A percentile compares a stretch with the other conserved stretches of the same genome.
Evolutionary conservation across 78 protist genomes (phyloP).

Genomic region (Acrasis kona): DNA sequence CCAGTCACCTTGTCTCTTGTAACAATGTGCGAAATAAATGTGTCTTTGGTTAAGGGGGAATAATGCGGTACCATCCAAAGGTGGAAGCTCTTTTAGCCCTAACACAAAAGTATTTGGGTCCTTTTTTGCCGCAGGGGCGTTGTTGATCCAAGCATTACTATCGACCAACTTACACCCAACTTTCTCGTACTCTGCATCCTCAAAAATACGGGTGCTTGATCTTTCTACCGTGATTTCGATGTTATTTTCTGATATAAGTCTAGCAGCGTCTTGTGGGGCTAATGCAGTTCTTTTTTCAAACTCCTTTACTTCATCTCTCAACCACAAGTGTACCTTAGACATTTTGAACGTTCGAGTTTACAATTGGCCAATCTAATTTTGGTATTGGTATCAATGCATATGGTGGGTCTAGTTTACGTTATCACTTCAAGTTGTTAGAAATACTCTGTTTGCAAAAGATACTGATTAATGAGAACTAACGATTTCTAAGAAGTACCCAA

Average conservation of each 20-base stretch:
- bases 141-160: slow-evolving; percentile 50
- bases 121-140: slow-evolving; percentile 2
- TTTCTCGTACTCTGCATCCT: slow-evolving; percentile 25
- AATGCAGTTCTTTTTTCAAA: slow-evolving; percentile 37
- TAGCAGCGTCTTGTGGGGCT: slow-evolving; percentile 26
- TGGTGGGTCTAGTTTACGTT: too few species aligned
- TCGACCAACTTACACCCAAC: slow-evolving; percentile 35
- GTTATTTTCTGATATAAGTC: slow-evolving; percentile 5
- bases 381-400: too few species aligned
- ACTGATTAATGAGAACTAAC: too few species aligned
- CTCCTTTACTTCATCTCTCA: slow-evolving; percentile 46
- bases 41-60: slow-evolving; percentile 47
- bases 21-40: slow-evolving; percentile 69
- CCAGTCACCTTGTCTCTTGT: slow-evolving; percentile 70
- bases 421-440: too few species aligned
- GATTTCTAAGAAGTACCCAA: too few species aligned
- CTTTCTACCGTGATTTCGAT: slow-evolving; percentile 33
- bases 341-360: background rate
- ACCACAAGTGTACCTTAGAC: slow-evolving; percentile 24
- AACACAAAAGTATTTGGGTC: slow-evolving; percentile 23
- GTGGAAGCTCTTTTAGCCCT: slow-evolving; percentile 67
- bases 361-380: too few species aligned
- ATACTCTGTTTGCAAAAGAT: too few species aligned
- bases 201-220: slow-evolving; percentile 7
- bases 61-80: slow-evolving; percentile 15